Conservation (phyloP, 306 rosid species). For the Cucurbita ficifolia region DNA sequence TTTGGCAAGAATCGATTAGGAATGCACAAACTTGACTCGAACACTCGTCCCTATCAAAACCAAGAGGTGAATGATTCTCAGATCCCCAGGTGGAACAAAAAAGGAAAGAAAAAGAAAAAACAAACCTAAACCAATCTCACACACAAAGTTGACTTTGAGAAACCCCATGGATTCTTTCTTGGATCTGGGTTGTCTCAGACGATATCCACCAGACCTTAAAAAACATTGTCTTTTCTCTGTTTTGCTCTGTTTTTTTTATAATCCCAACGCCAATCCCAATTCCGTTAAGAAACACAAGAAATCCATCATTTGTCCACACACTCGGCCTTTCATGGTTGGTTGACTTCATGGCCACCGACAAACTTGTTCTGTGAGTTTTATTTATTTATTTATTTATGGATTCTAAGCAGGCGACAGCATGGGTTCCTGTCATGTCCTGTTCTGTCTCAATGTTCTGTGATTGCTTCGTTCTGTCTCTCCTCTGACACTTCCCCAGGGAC, state of each 20-base stretch:
- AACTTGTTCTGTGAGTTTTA: background rate
- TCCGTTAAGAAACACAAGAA: no score
- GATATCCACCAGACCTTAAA: background rate
- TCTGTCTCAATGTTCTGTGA: background rate
- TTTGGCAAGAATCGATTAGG: background rate
- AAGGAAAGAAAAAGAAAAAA: no score
- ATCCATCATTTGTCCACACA: no score
- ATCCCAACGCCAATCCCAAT: background rate
- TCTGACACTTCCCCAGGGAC: background rate
- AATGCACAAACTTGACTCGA: no score
- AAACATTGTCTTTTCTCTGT: background rate
- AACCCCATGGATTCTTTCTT: slow-evolving; percentile 2
- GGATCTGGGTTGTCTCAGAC: slow-evolving; percentile 4
- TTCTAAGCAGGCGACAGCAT: background rate
- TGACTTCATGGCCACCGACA: slow-evolving; percentile 3
- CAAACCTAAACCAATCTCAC: background rate
- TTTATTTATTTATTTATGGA: background rate
- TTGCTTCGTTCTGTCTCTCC: background rate
- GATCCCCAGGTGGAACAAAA: background rate
- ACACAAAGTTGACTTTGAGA: background rate
- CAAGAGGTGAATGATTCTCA: no score
- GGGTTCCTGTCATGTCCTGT: background rate
- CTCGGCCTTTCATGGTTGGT: background rate
- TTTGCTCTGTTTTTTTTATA: background rate
- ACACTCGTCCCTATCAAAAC: no score